Conservation (phyloP, 441 rosid species). For the Flueggea neowawraea region DNA sequence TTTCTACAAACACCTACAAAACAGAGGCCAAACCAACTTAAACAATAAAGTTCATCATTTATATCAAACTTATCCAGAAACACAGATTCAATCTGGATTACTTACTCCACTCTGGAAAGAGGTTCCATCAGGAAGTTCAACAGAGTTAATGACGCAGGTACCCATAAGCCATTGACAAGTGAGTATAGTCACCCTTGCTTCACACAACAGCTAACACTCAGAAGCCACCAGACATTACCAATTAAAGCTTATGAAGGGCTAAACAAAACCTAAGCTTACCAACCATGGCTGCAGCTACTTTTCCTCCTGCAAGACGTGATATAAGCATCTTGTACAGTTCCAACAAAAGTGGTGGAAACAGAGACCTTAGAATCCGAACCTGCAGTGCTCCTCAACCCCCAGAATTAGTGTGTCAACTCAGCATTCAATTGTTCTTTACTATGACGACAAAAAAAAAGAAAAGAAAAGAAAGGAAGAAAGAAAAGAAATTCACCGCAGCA, state of each 20-base stretch:
- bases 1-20: slow-evolving; percentile 75
- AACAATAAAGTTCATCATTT: no score
- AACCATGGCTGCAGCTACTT: slow-evolving; percentile 76
- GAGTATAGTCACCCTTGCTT: slow-evolving; percentile 80
- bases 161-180: slow-evolving; percentile 99
- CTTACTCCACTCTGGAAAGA: slow-evolving; percentile 72
- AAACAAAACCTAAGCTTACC: slow-evolving; percentile 46
- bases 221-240: background rate
- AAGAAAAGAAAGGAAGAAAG: no score
- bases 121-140: slow-evolving; percentile 73
- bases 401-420: background rate
- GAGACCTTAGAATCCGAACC: slow-evolving; percentile 65
- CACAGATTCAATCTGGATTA: background rate
- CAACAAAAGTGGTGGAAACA: slow-evolving; percentile 75
- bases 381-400: slow-evolving; percentile 12
- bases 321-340: slow-evolving; percentile 64
- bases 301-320: slow-evolving; percentile 68
- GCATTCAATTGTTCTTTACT: no score
- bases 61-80: no score
- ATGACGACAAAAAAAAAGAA: no score
- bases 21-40: no score
- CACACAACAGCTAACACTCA: background rate
- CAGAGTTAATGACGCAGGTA: slow-evolving; percentile 48
- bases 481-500: slow-evolving; percentile 44
- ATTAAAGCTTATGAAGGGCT: background rate